Base-by-base conservation (phyloP, 805 yeast genomes). In the Candida sonorensis region DNA sequence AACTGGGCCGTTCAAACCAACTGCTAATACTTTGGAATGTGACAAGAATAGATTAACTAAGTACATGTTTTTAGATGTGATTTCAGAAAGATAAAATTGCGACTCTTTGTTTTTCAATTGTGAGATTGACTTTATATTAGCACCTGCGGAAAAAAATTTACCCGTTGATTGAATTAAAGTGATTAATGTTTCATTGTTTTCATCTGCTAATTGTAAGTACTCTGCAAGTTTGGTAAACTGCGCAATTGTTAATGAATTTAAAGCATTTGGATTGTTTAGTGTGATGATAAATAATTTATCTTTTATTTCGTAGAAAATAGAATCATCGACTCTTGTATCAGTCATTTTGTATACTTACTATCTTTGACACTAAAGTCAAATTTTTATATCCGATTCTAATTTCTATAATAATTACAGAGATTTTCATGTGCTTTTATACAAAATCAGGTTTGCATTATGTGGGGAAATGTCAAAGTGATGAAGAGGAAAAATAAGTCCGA, bases 1-100 rank as follows among this genome's bases (percentile, higher is more conserved):
- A 5, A 76, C 94, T 0, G 96, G 95, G 0, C 96, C 96, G 51
- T 86, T 86, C 36, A 86, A 64, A 4, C 86, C 88, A 27, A 75
- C 73, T 17, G 77, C 77, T 23, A 86, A 59, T 7, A 84, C 64
- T 52, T 86, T 86, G 8, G 67, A 58, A 57, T 86, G 95, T 46
- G 75, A 71, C 41, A 74, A 72, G 51, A 83, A 75, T 23, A 79
- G 63, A 41, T 76, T 72, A 4, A 92, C 77, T 34, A 86, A 58
- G 47, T 69, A 77, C 17, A 77, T 68, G 53, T 86, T 86, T 47
- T 86, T 72, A 4, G 86, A 71, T 48, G 49, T 62, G 41, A 52
- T 65, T 52, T 40, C 59, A 37, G 35, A 59, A 50, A 50, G 40
- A 23, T 46, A 53, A 17, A 41, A 48, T 25, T 46, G 24, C 18